phyloP scores from a whole-genome alignment of 306 rosid species.

The Medicago truncatula region MtrunA17r5.0-ANR NC_053044.1:54719001-54719500 shows the following conservation, averaged over 20 bases:
- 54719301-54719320: background rate
- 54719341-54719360: slow-evolving; percentile 35
- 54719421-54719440: background rate
- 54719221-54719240: slow-evolving; percentile 66
- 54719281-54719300: slow-evolving; percentile 10
- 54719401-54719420: slow-evolving; percentile 24
- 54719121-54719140: background rate
- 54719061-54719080: slow-evolving; percentile 12
- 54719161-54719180: background rate
- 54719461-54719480: slow-evolving; percentile 40
- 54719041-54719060: slow-evolving; percentile 1
- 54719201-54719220: slow-evolving; percentile 44
- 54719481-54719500: slow-evolving; percentile 17
- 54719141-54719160: too few relatives aligned
- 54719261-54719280: slow-evolving; percentile 45
- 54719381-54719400: slow-evolving; percentile 34
- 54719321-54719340: slow-evolving; percentile 14
- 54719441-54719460: slow-evolving; percentile 33
- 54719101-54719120: slow-evolving; percentile 37
- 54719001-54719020: background rate
- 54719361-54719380: slow-evolving; percentile 43
- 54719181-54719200: slow-evolving; percentile 39
- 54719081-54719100: slow-evolving; percentile 43
- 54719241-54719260: slow-evolving; percentile 60
- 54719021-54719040: background rate